A percentile compares a stretch with the other conserved stretches of the same genome.
Conservation (phyloP, 768 basidiomycete genomes). For the Lepiota subincarnata region DNA sequence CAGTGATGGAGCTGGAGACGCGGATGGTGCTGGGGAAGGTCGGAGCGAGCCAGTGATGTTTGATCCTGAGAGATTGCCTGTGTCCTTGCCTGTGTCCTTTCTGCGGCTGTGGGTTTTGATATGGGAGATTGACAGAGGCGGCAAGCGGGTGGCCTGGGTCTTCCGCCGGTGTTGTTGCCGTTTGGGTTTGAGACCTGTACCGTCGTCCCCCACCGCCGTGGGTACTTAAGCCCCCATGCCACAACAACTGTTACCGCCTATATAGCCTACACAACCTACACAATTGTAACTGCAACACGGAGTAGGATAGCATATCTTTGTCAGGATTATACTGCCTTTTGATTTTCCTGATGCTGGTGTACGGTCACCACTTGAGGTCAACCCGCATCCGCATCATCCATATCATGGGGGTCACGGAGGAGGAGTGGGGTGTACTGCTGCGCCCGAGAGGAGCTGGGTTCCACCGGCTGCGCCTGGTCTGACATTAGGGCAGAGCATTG, state of each 20-base stretch:
- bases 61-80: slow-evolving; percentile 4
- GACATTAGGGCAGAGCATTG: slow-evolving; percentile 69
- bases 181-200: not conserved
- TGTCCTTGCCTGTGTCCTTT: not conserved
- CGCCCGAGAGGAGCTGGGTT: too few relatives aligned
- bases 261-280: too few relatives aligned
- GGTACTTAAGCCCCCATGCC: not conserved
- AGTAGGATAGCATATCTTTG: slow-evolving; percentile 15
- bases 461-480: slow-evolving; percentile 45
- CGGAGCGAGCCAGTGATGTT: not conserved
- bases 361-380: not conserved
- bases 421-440: too few relatives aligned
- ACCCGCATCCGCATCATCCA: too few relatives aligned
- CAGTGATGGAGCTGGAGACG: too few relatives aligned
- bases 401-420: too few relatives aligned
- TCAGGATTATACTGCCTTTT: slow-evolving; percentile 16
- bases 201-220: not conserved
- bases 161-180: not conserved
- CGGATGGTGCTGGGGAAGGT: not conserved
- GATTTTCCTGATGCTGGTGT: not conserved
- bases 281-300: slow-evolving; percentile 6
- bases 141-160: not conserved
- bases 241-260: not conserved
- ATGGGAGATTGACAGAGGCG: not conserved
- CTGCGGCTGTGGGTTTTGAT: too few relatives aligned